These are phyloP conservation scores for Prinsepia uniflora DNA, from an alignment of 306 rosid genomes.

Conservation along the genomic window DNA sequence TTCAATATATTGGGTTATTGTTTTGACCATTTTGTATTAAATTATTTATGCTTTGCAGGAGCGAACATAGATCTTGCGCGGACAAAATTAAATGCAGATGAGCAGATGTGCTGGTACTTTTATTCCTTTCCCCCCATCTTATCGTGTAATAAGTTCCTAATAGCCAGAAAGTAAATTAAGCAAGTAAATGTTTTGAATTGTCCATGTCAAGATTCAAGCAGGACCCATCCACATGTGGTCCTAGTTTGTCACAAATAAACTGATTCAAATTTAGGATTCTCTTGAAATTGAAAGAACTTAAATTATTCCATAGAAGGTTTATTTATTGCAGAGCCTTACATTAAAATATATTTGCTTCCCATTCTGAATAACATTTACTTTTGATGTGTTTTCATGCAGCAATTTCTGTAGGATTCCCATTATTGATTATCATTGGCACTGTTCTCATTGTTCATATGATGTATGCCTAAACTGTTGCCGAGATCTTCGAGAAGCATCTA, in stretches of 20 bases:
- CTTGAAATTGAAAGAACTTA: slow-evolving; percentile 7
- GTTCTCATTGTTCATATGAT: slow-evolving; percentile 76
- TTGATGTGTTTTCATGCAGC: slow-evolving; percentile 52
- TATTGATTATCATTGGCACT: slow-evolving; percentile 89
- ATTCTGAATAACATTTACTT: slow-evolving; percentile 12
- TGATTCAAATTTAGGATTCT: neutral
- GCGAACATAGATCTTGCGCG: slow-evolving; percentile 69
- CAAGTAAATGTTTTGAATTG: neutral
- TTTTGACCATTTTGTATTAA: slow-evolving; percentile 20
- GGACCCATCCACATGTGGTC: neutral
- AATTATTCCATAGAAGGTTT: slow-evolving; percentile 8
- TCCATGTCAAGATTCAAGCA: neutral
- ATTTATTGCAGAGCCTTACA: slow-evolving; percentile 2
- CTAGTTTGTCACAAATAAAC: neutral
- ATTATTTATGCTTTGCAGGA: slow-evolving; percentile 52
- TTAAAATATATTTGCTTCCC: neutral
- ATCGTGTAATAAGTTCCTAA: neutral
- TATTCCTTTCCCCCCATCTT: neutral
- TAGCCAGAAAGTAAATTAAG: neutral
- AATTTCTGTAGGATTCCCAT: slow-evolving; percentile 94
- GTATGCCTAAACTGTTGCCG: slow-evolving; percentile 82
- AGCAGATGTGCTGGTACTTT: slow-evolving; percentile 97
- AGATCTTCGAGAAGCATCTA: slow-evolving; percentile 73
- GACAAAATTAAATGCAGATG: slow-evolving; percentile 88
- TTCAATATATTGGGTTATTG: slow-evolving; percentile 6